Base-by-base conservation (phyloP, 2,329 filamentous ascomycete genomes). In the Fusarium sp. region DNA sequence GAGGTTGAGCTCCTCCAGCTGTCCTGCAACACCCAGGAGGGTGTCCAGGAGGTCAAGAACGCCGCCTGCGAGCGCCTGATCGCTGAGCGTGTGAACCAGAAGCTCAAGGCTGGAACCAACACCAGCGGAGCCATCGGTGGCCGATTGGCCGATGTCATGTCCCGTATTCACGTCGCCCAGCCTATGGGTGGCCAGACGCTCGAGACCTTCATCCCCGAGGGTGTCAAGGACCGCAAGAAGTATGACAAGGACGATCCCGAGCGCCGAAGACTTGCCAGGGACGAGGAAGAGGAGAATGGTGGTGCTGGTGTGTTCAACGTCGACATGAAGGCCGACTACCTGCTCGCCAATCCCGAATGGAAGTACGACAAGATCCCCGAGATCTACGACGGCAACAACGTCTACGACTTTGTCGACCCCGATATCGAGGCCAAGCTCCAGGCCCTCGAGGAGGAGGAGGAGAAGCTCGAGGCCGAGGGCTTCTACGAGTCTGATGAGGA, bases 301-400 rank as follows among this genome's bases (percentile, higher is more conserved):
- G 95, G 95, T 70, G 91, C 95, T 37, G 95, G 96, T 79, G 95
- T 99, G 44, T 98, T 90, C 86, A 98, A 92, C 76, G 88, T 97
- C 70, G 92, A 99, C 73, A 84, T 98, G 71, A 90, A 92, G 76
- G 87, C 92, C 73, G 91, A 95, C 72, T 99, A 96, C 76, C 78
- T 93, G 14, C 87, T 98, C 62, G 92, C 90, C 63, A 87, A 97
- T 74, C 86, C 90, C 37, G 92, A 95, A 55, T 98, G 95, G 95
- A 97, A 96, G 77, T 86, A 97, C 75, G 96, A 99, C 80, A 92
- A 91, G 78, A 91, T 98, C 51, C 95, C 95, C 29, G 95, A 99
- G 78, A 84, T 97, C 44, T 90, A 93, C 76, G 88, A 98, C 73
- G 95, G 95, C 77, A 93, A 94, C 84, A 99, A 99, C 76, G 91